Base-by-base conservation (phyloP, 139 green algal genomes). In the Astrephomene gubernaculifera region DNA sequence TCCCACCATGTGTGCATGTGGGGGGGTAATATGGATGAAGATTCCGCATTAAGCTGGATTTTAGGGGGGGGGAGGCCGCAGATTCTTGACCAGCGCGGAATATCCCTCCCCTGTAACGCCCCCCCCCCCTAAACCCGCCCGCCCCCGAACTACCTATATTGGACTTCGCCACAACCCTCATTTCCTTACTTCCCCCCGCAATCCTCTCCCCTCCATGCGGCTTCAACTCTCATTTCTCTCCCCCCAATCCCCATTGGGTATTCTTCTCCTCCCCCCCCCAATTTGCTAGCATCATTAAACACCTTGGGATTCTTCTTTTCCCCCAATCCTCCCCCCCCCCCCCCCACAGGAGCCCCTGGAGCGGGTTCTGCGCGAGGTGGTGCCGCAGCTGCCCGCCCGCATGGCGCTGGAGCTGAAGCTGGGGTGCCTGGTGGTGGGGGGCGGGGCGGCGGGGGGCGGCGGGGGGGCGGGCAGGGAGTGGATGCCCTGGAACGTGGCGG, bases 401-500 rank as follows among this genome's bases (percentile, higher is more conserved):
- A 7, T 80, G n/a, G 49, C 72, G 22, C 45, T 67, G 49, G 72
- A 80, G 74, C 74, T 82, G 25, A 82, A 82, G 74, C 36, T 82
- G 36, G 9, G 36, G 9, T 82, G 74, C 38, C n/a, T 74, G 44
- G 41, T 39, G 25, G 60, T 65, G 60, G 54, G 24, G 19, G 7
- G 12, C 17, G 22, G 4, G 8, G 21, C n/a, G 43, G 4, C 33
- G 29, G 12, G 25, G 25, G 25, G 49, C 45, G 2, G 29, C 52
- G n/a, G 35, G 2, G n/a, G n/a, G n/a, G n/a, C n/a, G n/a, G 54
- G 54, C 52, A 76, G 8, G 19, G 54, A 54, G 57, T 38, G 60
- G 14, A 36, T 83, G 36, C 75, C 75, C 57, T 60, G 54, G 75
- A 61, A 25, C 10, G 25, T 29, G 1, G 10, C 45, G 2, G 45